These are phyloP conservation scores for Botrytis pseudocinerea DNA, from an alignment of 2,329 filamentous ascomycete species.

Conservation along the genomic window DNA sequence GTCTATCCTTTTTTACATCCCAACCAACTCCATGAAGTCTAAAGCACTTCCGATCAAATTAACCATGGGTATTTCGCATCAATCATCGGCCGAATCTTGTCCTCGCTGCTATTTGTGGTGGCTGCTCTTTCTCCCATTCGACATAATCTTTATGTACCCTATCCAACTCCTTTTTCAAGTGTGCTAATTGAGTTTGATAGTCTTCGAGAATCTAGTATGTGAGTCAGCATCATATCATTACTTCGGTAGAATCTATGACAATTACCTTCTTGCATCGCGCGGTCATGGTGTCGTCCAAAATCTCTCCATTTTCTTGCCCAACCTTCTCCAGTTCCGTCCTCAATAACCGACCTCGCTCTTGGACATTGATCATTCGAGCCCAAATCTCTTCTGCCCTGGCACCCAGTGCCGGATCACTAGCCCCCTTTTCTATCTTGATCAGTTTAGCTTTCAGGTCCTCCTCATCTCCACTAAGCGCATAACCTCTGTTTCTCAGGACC, in stretches of 20 bases:
- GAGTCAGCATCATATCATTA: constrained; percentile 28
- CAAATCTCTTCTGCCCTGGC: constrained; percentile 82
- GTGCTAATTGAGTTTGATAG: constrained; percentile 76
- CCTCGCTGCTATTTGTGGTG: constrained; percentile 22
- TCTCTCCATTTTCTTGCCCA: constrained; percentile 55
- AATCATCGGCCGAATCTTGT: constrained; percentile 21
- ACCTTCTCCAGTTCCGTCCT: constrained; percentile 73
- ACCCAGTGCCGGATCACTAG: constrained; percentile 72
- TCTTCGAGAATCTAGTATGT: constrained; percentile 68
- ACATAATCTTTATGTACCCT: constrained; percentile 54
- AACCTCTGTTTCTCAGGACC: constrained; percentile 77
- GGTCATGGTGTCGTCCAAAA: constrained; percentile 69
- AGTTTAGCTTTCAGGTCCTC: constrained; percentile 76
- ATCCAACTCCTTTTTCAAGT: constrained; percentile 66
- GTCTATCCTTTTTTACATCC: constrained; percentile 23
- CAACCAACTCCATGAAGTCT: constrained; percentile 21
- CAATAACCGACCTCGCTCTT: constrained; percentile 70
- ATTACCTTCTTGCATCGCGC: constrained; percentile 71
- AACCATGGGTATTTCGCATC: constrained; percentile 24
- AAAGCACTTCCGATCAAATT: constrained; percentile 18
- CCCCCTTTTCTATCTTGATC: constrained; percentile 64
- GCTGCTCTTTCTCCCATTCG: constrained; percentile 51
- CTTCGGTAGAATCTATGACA: constrained; percentile 35
- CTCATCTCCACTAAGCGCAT: constrained; percentile 76
- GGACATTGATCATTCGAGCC: constrained; percentile 74